A percentile compares a stretch with the other conserved stretches of the same genome.
phyloP scores from a whole-genome alignment of 1,284 basidiomycete species.

The Meripilus lineatus region DNA sequence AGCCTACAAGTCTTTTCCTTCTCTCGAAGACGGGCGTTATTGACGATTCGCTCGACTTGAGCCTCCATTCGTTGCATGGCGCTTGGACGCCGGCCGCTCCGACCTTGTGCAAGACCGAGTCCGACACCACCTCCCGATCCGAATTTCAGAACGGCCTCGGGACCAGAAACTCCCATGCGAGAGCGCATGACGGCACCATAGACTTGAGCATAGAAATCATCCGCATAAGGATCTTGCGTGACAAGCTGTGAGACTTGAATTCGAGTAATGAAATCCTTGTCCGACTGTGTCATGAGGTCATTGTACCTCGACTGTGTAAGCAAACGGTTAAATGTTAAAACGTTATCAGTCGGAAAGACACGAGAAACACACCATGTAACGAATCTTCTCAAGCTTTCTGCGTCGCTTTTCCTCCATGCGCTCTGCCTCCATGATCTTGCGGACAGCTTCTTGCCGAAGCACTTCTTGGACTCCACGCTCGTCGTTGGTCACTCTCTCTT shows the following conservation, averaged over 20 bases:
- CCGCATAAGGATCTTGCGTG: slow-evolving; percentile 92
- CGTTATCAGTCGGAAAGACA: neutral
- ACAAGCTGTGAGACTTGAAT: slow-evolving; percentile 99
- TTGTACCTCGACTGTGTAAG: slow-evolving; percentile 84
- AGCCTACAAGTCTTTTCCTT: slow-evolving; percentile 73
- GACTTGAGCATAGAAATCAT: slow-evolving; percentile 98
- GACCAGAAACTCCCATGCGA: slow-evolving; percentile 63
- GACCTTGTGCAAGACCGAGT: slow-evolving; percentile 67
- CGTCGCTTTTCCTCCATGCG: slow-evolving; percentile 79
- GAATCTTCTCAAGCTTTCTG: slow-evolving; percentile 78
- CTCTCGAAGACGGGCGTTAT: slow-evolving; percentile 83
- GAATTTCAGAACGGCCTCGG: slow-evolving; percentile 79
- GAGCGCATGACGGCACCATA: slow-evolving; percentile 81
- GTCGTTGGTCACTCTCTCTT: slow-evolving; percentile 19
- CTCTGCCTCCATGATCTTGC: slow-evolving; percentile 85
- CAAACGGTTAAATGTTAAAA: neutral
- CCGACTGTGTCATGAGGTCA: slow-evolving; percentile 97
- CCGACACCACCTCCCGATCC: slow-evolving; percentile 78
- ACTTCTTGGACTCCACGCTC: slow-evolving; percentile 57
- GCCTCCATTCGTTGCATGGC: slow-evolving; percentile 97
- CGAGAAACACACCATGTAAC: slow-evolving; percentile 62
- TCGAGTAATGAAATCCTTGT: slow-evolving; percentile 99
- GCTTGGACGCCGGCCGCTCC: slow-evolving; percentile 73
- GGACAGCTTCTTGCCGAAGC: slow-evolving; percentile 71
- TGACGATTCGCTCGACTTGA: slow-evolving; percentile 96